Base-by-base conservation (phyloP, 1,139 yeast genomes). In the Sugiyamaella novakii region DNA sequence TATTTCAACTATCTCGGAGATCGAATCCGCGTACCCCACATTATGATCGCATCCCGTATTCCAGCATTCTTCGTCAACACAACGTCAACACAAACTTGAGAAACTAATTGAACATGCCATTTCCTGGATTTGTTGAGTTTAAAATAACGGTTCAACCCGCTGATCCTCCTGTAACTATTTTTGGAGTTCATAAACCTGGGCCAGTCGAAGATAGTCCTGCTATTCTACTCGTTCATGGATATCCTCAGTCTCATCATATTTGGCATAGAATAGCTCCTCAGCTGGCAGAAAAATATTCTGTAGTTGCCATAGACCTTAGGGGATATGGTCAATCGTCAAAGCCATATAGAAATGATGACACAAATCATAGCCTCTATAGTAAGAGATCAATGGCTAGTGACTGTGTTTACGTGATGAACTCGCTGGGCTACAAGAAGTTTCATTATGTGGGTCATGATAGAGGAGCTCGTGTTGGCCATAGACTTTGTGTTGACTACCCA, bases 311-410 rank as follows among this genome's bases (percentile, higher is more conserved):
- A 2, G 58, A 54, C 31, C 21, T 54, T 22, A 31, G 58, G 28
- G 58, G 58, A 7, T 54, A 54, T 43, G 58, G 58, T 4, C 18
- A 25, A 3, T 54, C 57, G 3, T 54, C 58, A 25, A 54, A 54
- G 35, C 49, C 54, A 3, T 17, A 19, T 21, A 28, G 45, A 15
- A 11, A 22, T 6, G 29, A 17, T 4, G 54, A 50, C 24, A 29
- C 18, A 3, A 19, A 14, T 11, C 54, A 51, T 35, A 27, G 34
- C 10, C 30, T 46, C 5, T 54, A 54, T 42, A 44, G 50, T 36
- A 54, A 54, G 33, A 27, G 49, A 12, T 24, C 36, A 8, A 54
- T 54, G 58, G 57, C 58, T 1, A 24, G 40, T 18, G 56, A 54
- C 40, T 54, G 57, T 17, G 37, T 54, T n/a, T 28, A 33, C n/a